Percentiles rank a stretch among this genome's conserved stretches.
These are phyloP conservation scores for Glycyrrhiza uralensis DNA, from an alignment of 306 rosid species.

Conservation along the genomic window DNA sequence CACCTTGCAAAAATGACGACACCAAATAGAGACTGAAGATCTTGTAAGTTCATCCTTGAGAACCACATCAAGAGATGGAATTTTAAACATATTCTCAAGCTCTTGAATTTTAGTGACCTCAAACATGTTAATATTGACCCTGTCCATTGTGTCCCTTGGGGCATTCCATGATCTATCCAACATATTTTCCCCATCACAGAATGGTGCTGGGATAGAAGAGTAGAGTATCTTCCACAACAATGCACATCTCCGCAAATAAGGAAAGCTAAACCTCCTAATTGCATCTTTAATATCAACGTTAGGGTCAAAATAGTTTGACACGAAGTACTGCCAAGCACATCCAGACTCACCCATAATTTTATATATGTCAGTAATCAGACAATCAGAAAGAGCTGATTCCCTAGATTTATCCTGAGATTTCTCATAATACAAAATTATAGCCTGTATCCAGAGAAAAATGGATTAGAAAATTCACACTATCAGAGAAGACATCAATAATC, in stretches of 20 bases:
- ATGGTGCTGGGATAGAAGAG: conserved; percentile 55
- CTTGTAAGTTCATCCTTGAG: conserved; percentile 65
- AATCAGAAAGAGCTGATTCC: conserved; percentile 43
- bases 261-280: conserved; percentile 60
- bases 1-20: conserved; percentile 63
- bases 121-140: conserved; percentile 32
- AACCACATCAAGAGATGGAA: conserved; percentile 71
- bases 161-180: conserved; percentile 45
- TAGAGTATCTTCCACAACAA: conserved; percentile 59
- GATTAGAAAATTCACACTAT: conserved; percentile 23
- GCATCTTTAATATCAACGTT: conserved; percentile 47
- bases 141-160: conserved; percentile 39
- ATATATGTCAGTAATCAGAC: conserved; percentile 62
- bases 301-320: conserved; percentile 51
- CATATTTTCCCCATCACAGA: conserved; percentile 47
- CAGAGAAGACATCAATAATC: conserved; percentile 1
- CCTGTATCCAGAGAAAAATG: conserved; percentile 45
- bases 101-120: conserved; percentile 65
- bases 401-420: conserved; percentile 36
- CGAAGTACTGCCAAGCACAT: conserved; percentile 42
- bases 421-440: conserved; percentile 49
- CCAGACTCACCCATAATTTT: conserved; percentile 48
- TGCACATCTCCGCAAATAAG: conserved; percentile 85
- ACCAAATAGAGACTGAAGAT: conserved; percentile 62
- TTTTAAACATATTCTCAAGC: conserved; percentile 73